Conservation (phyloP, 768 basidiomycete genomes). For the Trametes elegans region DNA sequence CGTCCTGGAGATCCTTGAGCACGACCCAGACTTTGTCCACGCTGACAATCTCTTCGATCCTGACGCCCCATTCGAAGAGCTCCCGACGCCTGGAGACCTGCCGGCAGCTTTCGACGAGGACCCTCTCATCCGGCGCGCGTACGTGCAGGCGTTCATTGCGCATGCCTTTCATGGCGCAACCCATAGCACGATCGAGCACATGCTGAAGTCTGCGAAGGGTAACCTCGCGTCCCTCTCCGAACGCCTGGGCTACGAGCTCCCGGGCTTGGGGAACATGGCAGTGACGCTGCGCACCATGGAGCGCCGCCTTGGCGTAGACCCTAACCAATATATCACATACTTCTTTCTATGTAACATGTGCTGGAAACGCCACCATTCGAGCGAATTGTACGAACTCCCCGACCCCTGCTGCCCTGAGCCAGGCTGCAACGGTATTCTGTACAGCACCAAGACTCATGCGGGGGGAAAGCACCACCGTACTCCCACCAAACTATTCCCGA, state of each 20-base stretch:
- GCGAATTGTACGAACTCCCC: neutral
- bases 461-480: neutral
- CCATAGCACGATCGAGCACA: neutral
- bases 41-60: no score
- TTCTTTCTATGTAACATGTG: neutral
- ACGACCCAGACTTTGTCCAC: no score
- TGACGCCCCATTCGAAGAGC: no score
- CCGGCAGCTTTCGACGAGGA: slow-evolving; percentile 27
- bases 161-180: slow-evolving; percentile 22
- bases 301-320: neutral
- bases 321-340: neutral
- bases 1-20: no score
- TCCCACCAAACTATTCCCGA: neutral
- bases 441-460: neutral
- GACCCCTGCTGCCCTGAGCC: neutral
- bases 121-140: slow-evolving; percentile 24
- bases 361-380: neutral
- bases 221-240: neutral
- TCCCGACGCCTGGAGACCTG: neutral
- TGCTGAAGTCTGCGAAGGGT: slow-evolving; percentile 6
- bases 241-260: neutral
- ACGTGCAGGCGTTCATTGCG: slow-evolving; percentile 23
- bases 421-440: neutral
- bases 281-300: neutral
- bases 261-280: neutral